Percentiles rank a stretch among this genome's conserved stretches.
Conservation (phyloP, 345 rosid species). For the Excoecaria cochinchinensis region DNA sequence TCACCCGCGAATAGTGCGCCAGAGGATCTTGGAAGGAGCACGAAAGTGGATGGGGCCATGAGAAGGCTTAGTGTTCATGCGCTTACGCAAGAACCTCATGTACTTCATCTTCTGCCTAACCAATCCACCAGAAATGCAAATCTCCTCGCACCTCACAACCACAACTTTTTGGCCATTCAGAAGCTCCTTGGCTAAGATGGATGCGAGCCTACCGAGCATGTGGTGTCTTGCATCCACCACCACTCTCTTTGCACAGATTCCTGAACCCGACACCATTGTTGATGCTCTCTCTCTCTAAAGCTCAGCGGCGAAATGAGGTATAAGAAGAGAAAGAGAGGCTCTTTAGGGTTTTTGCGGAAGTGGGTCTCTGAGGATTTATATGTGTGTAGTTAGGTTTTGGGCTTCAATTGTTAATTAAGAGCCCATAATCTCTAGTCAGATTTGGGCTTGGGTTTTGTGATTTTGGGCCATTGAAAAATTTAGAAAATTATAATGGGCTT, state of each 20-base stretch:
- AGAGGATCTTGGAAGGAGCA: conserved; percentile 36
- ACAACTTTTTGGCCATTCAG: conserved; percentile 39
- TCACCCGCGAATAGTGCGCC: conserved; percentile 39
- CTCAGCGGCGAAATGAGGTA: conserved; percentile 12
- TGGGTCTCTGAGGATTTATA: background rate
- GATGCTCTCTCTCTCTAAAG: background rate
- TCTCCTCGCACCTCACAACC: conserved; percentile 37
- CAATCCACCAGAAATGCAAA: conserved; percentile 29
- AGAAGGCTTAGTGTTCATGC: conserved; percentile 37
- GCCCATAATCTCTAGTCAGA: no score
- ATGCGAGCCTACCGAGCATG: conserved; percentile 24
- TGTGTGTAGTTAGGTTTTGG: background rate
- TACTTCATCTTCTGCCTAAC: conserved; percentile 31
- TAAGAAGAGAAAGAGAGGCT: background rate
- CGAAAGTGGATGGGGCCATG: conserved; percentile 43
- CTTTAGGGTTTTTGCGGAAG: conserved; percentile 13
- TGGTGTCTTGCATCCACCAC: conserved; percentile 30
- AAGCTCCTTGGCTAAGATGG: conserved; percentile 33
- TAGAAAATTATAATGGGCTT: no score
- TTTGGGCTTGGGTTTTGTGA: no score
- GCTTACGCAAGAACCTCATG: conserved; percentile 28
- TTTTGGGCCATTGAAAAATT: no score
- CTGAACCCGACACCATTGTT: conserved; percentile 29
- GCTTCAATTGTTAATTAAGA: background rate
- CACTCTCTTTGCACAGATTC: conserved; percentile 23